A percentile compares a stretch with the other conserved stretches of the same genome.
These are phyloP conservation scores for Edaphochlamys debaryana DNA, from an alignment of 139 green algal species.

Conservation along the genomic window DNA sequence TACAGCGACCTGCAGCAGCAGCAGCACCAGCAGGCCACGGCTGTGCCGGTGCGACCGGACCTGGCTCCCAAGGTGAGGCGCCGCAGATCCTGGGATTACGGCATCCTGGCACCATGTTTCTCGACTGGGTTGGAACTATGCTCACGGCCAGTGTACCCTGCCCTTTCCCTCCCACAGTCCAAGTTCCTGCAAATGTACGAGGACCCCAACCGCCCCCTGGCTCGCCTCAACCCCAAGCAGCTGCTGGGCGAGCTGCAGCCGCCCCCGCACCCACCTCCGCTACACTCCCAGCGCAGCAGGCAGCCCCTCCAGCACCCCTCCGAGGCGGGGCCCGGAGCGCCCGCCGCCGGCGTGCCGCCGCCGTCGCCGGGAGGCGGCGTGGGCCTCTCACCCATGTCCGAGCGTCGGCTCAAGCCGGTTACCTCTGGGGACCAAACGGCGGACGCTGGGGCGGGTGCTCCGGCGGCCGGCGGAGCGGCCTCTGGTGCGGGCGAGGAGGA, in stretches of 20 bases:
- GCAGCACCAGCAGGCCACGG: neutral
- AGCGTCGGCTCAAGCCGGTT: constrained; percentile 9
- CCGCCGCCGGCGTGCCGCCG: too few species aligned
- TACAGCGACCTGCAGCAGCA: neutral
- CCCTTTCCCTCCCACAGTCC: neutral
- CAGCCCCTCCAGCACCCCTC: too few species aligned
- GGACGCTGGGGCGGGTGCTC: neutral
- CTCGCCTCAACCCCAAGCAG: constrained; percentile 17
- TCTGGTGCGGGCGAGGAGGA: neutral
- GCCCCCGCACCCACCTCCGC: neutral
- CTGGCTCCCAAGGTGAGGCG: neutral
- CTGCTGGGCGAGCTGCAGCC: neutral
- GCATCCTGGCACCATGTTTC: too few species aligned
- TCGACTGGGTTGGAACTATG: too few species aligned
- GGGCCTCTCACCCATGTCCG: constrained; percentile 11
- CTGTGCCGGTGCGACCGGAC: neutral
- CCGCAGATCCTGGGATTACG: too few species aligned
- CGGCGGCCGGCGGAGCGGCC: neutral
- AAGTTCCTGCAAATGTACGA: constrained; percentile 48
- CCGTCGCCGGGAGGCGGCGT: neutral
- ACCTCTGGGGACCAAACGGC: neutral
- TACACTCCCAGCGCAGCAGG: neutral
- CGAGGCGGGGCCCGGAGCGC: too few species aligned
- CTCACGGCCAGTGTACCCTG: too few species aligned
- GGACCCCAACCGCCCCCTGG: constrained; percentile 25